Conservation (phyloP, 2,329 filamentous ascomycete species). For the Aspergillus fijiensis region DNA sequence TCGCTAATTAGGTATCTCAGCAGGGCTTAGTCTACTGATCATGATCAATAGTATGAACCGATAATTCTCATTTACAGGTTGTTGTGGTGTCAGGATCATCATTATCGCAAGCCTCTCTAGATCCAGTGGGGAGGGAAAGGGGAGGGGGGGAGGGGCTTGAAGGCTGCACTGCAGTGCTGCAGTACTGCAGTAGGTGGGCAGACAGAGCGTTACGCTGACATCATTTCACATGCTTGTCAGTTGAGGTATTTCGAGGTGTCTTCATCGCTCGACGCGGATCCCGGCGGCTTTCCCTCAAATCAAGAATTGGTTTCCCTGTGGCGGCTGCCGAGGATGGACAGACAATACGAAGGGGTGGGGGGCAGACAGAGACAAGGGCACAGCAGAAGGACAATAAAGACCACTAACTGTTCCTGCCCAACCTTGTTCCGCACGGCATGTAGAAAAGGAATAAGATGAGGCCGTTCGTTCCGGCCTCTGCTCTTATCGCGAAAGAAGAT, state of each 20-base stretch:
- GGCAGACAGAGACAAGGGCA: neutral
- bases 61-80: no score
- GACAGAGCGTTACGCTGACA: slow-evolving; percentile 15
- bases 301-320: neutral
- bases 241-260: neutral
- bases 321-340: no score
- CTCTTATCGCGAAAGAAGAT: neutral
- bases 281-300: neutral
- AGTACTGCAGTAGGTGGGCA: no score
- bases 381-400: neutral
- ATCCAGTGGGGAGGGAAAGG: neutral
- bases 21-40: neutral
- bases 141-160: neutral
- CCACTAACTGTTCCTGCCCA: neutral
- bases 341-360: neutral
- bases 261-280: neutral
- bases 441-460: neutral
- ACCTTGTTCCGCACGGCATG: neutral
- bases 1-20: neutral
- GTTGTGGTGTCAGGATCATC: neutral
- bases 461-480: neutral
- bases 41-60: neutral
- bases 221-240: slow-evolving; percentile 17
- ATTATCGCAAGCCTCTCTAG: neutral
- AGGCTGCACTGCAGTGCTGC: no score